These are phyloP conservation scores for Manihot esculenta DNA, from an alignment of 441 rosid species.

Conservation along the genomic window DNA sequence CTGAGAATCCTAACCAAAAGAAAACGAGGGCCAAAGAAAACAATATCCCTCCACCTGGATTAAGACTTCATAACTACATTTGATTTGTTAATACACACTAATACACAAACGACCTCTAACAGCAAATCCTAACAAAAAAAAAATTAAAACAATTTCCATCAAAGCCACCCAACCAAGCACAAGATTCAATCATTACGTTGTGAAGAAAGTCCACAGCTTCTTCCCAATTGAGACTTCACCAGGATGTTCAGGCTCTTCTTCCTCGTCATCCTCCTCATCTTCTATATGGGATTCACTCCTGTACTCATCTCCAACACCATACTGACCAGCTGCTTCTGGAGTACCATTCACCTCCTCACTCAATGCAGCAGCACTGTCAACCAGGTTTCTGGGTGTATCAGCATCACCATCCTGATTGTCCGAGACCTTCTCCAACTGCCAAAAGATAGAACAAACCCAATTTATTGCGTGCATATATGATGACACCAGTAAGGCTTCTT, in stretches of 20 bases:
- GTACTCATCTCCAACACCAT: slow-evolving; percentile 35
- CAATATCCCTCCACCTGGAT: slow-evolving; percentile 20
- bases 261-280: slow-evolving; percentile 31
- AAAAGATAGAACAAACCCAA: neutral
- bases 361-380: slow-evolving; percentile 40
- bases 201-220: slow-evolving; percentile 92
- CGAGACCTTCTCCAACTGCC: slow-evolving; percentile 45
- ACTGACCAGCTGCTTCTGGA: slow-evolving; percentile 39
- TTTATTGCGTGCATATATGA: no score
- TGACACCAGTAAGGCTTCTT: neutral
- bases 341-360: slow-evolving; percentile 87
- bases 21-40: slow-evolving; percentile 19
- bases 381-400: slow-evolving; percentile 39
- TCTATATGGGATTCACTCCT: slow-evolving; percentile 37
- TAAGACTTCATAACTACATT: slow-evolving; percentile 29
- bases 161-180: slow-evolving; percentile 11
- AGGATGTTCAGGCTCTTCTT: slow-evolving; percentile 62
- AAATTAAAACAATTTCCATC: slow-evolving; percentile 21
- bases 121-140: slow-evolving; percentile 27
- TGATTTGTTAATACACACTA: slow-evolving; percentile 43
- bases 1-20: slow-evolving; percentile 33
- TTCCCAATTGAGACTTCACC: slow-evolving; percentile 80
- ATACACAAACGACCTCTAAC: slow-evolving; percentile 40
- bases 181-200: slow-evolving; percentile 42
- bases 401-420: slow-evolving; percentile 44